A percentile compares a stretch with the other conserved stretches of the same genome.
These are phyloP conservation scores for Nymphaea colorata DNA, from an alignment of 164 flowering plant species.

Conservation along the genomic window DNA sequence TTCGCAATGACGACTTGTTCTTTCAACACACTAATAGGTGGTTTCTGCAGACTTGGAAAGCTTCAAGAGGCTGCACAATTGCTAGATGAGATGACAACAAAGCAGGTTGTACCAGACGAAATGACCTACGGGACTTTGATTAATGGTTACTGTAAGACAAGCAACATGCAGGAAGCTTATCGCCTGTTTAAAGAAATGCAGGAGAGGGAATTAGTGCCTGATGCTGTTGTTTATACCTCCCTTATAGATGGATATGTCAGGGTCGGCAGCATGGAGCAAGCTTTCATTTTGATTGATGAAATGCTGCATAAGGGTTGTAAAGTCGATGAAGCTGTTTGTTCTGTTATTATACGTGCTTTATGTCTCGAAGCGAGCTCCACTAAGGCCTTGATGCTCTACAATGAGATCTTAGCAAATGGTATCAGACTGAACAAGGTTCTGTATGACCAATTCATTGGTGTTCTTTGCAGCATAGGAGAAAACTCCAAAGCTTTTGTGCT, in stretches of 20 bases:
- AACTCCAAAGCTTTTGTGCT: conserved; percentile 17
- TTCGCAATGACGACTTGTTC: conserved; percentile 30
- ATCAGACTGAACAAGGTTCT: conserved; percentile 10
- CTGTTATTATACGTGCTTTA: conserved; percentile 24
- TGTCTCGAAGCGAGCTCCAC: conserved; percentile 27
- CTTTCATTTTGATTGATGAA: conserved; percentile 43
- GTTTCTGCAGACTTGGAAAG: conserved; percentile 44
- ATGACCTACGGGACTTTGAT: conserved; percentile 59
- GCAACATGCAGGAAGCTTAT: conserved; percentile 40
- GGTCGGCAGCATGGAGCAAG: conserved; percentile 24
- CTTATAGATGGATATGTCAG: conserved; percentile 40
- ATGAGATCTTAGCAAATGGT: conserved; percentile 34
- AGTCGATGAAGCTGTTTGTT: conserved; percentile 33
- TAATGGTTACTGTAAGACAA: conserved; percentile 39
- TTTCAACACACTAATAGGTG: conserved; percentile 46
- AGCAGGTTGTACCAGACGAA: conserved; percentile 31
- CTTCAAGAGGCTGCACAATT: conserved; percentile 28
- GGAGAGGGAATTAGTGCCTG: conserved; percentile 35
- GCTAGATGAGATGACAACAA: conserved; percentile 34
- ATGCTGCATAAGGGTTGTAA: conserved; percentile 39
- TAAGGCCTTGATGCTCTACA: conserved; percentile 28
- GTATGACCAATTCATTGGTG: conserved; percentile 19
- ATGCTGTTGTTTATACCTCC: conserved; percentile 42
- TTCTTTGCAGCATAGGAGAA: conserved; percentile 23
- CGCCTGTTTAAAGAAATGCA: conserved; percentile 45